phyloP scores from a whole-genome alignment of 2,329 filamentous ascomycete genomes.

The Coleophoma cylindrospora region DNA sequence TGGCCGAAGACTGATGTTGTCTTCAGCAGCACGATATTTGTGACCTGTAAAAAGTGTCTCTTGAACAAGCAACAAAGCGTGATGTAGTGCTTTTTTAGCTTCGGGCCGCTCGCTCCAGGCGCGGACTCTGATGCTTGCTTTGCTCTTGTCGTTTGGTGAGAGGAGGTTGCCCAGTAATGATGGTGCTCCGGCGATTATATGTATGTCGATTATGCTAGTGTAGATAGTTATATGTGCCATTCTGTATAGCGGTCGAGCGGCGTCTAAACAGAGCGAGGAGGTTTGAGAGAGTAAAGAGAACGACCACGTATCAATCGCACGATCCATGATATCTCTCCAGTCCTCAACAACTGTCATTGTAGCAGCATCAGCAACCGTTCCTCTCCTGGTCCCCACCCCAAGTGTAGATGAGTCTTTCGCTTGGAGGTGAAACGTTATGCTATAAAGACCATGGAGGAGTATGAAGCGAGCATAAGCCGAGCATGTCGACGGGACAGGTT shows the following conservation, averaged over 20 bases:
- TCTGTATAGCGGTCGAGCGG: neutral
- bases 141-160: neutral
- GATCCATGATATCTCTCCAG: neutral
- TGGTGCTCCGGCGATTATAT: neutral
- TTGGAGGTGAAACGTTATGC: neutral
- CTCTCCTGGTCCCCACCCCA: neutral
- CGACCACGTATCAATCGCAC: neutral
- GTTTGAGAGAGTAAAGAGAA: neutral
- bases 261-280: neutral
- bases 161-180: neutral
- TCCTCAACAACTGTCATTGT: neutral
- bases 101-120: neutral
- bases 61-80: neutral
- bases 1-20: neutral
- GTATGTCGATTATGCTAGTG: neutral
- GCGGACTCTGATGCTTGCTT: neutral
- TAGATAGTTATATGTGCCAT: neutral
- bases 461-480: neutral
- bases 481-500: neutral
- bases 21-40: neutral
- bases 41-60: neutral
- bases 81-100: neutral
- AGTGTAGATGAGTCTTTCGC: neutral
- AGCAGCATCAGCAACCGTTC: neutral
- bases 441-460: neutral